A percentile compares a stretch with the other conserved stretches of the same genome.
phyloP scores from a whole-genome alignment of 2,329 filamentous ascomycete species.

The Paecilomyces sp. region DNA sequence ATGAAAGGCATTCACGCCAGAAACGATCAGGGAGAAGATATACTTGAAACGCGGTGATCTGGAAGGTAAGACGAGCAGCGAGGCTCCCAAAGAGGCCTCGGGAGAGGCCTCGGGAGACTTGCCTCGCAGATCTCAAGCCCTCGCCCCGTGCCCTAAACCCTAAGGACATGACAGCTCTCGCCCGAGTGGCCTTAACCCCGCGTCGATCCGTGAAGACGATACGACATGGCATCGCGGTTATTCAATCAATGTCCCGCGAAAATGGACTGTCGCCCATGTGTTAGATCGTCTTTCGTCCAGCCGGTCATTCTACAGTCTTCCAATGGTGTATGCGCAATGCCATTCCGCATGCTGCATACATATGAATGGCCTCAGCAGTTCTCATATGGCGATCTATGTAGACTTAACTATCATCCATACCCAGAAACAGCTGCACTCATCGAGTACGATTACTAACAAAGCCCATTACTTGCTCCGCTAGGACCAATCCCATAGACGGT shows the following conservation, averaged over 20 bases:
- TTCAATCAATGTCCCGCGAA: too few species aligned
- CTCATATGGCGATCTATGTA: too few species aligned
- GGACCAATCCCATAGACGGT: neutral
- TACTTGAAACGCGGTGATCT: neutral
- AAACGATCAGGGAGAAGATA: neutral
- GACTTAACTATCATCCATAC: neutral
- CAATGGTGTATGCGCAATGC: too few species aligned
- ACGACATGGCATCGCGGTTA: too few species aligned
- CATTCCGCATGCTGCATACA: too few species aligned
- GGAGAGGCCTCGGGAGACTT: neutral
- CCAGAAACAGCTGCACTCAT: neutral
- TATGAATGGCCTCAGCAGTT: neutral
- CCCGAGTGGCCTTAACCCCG: neutral
- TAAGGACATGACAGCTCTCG: neutral
- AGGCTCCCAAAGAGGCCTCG: neutral
- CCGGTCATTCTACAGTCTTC: too few species aligned
- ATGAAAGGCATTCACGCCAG: neutral
- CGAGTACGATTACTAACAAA: neutral
- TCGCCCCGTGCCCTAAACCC: neutral
- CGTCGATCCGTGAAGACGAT: neutral
- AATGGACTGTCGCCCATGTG: too few species aligned
- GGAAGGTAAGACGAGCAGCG: neutral
- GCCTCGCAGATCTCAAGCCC: neutral
- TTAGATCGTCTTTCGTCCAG: too few species aligned
- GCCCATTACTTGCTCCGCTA: neutral